These are phyloP conservation scores for Wickerhamomyces sydowiorum DNA, from an alignment of 805 yeast genomes.

Conservation along the genomic window DNA sequence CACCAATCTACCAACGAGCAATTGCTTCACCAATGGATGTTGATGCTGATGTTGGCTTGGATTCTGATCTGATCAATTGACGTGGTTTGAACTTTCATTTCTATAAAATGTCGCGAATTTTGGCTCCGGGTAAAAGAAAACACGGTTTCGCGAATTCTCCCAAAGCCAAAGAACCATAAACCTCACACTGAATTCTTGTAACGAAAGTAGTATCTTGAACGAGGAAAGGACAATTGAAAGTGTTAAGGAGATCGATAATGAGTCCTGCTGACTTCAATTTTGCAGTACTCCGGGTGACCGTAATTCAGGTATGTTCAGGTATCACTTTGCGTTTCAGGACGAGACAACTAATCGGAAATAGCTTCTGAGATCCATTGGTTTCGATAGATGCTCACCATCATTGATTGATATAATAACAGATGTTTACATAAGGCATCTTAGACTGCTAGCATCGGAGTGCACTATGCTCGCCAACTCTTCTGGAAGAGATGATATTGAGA, in stretches of 20 bases:
- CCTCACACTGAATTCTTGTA: too few relatives aligned
- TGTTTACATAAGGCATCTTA: conserved; percentile 58
- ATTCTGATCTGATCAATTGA: neutral
- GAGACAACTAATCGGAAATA: conserved; percentile 23
- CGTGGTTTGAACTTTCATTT: neutral
- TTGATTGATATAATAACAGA: conserved; percentile 77
- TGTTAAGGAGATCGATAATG: conserved; percentile 3
- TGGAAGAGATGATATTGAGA: conserved; percentile 37
- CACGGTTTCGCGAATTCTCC: neutral
- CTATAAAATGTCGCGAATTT: neutral
- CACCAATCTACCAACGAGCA: neutral
- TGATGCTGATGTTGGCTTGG: neutral
- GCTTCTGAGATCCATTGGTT: conserved; percentile 74
- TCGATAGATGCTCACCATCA: conserved; percentile 69
- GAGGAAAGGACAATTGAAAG: neutral
- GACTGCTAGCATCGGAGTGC: conserved; percentile 46
- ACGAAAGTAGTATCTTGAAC: too few relatives aligned
- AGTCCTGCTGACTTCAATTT: conserved; percentile 36
- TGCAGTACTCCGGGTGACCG: conserved; percentile 40
- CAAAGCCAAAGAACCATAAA: too few relatives aligned
- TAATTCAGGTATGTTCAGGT: conserved; percentile 37
- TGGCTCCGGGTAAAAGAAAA: neutral
- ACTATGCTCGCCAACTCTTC: conserved; percentile 42
- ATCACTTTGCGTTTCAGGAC: neutral
- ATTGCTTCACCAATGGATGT: neutral